Evolutionary conservation across 1,139 yeast species (phyloP).

Genomic region (Taiozyma sp.): DNA sequence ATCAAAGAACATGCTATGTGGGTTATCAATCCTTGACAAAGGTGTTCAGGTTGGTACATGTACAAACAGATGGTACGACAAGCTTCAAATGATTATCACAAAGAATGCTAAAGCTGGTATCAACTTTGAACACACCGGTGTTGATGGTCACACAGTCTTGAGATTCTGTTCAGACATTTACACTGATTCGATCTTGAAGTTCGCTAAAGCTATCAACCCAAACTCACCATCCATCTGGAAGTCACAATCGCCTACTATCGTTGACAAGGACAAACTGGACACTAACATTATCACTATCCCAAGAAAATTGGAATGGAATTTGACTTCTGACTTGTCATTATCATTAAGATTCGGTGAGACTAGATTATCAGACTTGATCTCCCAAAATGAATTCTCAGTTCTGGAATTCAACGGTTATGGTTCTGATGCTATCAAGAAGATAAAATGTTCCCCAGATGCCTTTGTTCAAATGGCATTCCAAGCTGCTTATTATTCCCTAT

Average conservation of each 20-base stretch:
- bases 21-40: conserved; percentile 68
- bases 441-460: conserved; percentile 93
- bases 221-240: conserved; percentile 80
- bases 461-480: conserved; percentile 93
- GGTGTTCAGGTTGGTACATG: conserved; percentile 93
- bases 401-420: conserved; percentile 77
- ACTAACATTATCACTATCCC: conserved; percentile 58
- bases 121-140: conserved; percentile 93
- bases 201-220: conserved; percentile 78
- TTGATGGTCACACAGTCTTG: conserved; percentile 90
- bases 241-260: conserved; percentile 41
- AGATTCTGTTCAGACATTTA: conserved; percentile 86
- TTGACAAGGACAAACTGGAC: conserved; percentile 32
- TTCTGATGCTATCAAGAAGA: conserved; percentile 68
- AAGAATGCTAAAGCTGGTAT: conserved; percentile 90
- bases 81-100: conserved; percentile 84
- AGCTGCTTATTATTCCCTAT: conserved; percentile 85
- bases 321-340: conserved; percentile 69
- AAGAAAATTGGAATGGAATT: conserved; percentile 83
- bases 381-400: conserved; percentile 83
- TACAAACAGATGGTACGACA: conserved; percentile 93
- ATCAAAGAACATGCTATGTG: conserved; percentile 82
- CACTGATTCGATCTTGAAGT: conserved; percentile 82
- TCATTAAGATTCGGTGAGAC: conserved; percentile 91
- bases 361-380: conserved; percentile 76